phyloP scores from a whole-genome alignment of 139 green algal genomes.

The Microglena sp. region DNA sequence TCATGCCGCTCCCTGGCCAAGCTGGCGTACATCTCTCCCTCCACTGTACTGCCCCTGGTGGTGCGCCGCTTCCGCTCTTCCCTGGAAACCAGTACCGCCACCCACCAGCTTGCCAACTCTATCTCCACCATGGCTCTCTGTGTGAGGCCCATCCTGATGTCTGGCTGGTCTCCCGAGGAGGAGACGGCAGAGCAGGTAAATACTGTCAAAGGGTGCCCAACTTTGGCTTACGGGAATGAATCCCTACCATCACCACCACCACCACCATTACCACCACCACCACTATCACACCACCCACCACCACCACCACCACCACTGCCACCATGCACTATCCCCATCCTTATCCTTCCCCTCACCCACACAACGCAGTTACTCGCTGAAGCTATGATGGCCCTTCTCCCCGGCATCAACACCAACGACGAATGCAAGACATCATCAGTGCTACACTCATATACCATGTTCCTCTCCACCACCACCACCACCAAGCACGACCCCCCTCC shows the following conservation, averaged over 20 bases:
- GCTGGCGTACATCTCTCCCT: constrained; percentile 58
- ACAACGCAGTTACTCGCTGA: constrained; percentile 58
- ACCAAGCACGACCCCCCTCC: too few species aligned
- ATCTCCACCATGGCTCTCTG: constrained; percentile 25
- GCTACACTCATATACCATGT: constrained; percentile 47
- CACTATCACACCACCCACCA: too few species aligned
- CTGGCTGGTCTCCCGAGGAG: constrained; percentile 18
- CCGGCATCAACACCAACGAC: constrained; percentile 90
- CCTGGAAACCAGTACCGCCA: constrained; percentile 57
- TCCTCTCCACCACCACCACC: neutral
- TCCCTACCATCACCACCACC: too few species aligned
- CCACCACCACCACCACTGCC: too few species aligned
- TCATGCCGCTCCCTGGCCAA: constrained; percentile 35
- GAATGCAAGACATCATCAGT: constrained; percentile 67
- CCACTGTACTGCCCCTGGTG: constrained; percentile 63
- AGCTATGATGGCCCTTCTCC: constrained; percentile 68
- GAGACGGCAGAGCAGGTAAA: neutral
- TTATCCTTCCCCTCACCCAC: too few species aligned
- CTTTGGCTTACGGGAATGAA: too few species aligned
- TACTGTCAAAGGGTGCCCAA: neutral
- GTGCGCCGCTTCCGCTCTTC: constrained; percentile 56
- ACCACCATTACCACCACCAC: too few species aligned
- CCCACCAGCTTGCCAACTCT: constrained; percentile 46
- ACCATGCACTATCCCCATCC: too few species aligned
- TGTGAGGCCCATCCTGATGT: constrained; percentile 67